Evolutionary conservation across 352 stramenopile species (phyloP), one percentile per base, ranked within the genome.

Genomic region (Globisporangium perplexum): DNA sequence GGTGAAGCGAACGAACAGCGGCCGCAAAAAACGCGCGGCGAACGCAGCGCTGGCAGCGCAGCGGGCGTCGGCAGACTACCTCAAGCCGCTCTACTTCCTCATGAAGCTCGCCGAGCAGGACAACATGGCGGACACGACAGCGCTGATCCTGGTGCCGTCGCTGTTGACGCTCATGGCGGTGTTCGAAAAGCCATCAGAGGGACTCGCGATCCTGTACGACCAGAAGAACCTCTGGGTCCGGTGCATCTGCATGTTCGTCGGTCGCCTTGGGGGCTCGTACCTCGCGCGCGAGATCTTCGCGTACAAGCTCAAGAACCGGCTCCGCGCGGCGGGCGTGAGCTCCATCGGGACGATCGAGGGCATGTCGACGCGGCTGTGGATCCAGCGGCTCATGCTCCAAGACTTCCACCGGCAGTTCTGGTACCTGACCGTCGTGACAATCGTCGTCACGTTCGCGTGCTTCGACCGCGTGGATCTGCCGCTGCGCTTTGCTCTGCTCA

Each of bases 101-200:
- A 94, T 94, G 81, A 94, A 94, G 46, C 66, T 94, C 4, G 84
- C 84, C 0, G 84, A 94, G 51, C 84, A 94, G 63, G 84, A 94
- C 62, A 92, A 92, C 47, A 94, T 94, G 84, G 84, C 84, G 2
- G 84, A 94, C 52, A 92, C 84, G 36, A 93, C 81, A 0, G 84
- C 84, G 7, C 72, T 94, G 10, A 90, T 94, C 55, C 63, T 94
- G 30, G 84, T 94, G 20, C 84, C 84, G 36, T 90, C 84, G 15
- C 60, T 94, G 20, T 44, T 94, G 30, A 90, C 83, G 22, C 57
- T 91, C 22, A 64, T 93, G 3, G 76, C 82, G 1, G 77, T 88
- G 24, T 84, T 93, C 22, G 80, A 89, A 30, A 88, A 88, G 44
- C 80, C 83, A 18, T 73, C 77, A 0, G 74, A 76, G 48, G 77